Base-by-base conservation (phyloP, 352 stramenopile genomes). In the Globisporangium camurandrum region DNA sequence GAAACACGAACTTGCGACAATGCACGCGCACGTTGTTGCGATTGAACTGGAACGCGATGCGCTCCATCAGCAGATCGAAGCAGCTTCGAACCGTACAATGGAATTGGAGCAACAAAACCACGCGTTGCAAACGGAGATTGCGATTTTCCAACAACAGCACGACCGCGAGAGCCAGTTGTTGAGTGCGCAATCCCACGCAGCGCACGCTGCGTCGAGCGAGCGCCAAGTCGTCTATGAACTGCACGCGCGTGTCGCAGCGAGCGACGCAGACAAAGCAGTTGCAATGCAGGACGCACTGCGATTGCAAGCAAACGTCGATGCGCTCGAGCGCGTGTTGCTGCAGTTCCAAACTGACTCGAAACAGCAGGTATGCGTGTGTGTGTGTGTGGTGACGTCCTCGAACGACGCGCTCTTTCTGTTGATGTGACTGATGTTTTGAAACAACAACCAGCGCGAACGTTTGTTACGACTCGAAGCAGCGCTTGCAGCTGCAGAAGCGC, bases 321-420 rank as follows among this genome's bases (percentile, higher is more conserved):
- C 71, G 2, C 61, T 90, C 2, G 75, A 88, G 52, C 63, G 62
- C 11, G 71, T 90, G 7, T 51, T 90, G 24, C 61, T 79, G 40
- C 73, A 86, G 36, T 86, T 90, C 34, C 75, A 81, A 56, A 38
- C 64, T 4, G 63, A 86, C 14, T 75, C 63, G 42, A 90, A 87
- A 37, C 58, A 66, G 4, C 66, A 78, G 57, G 64, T 71, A 38
- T 33, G 26, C 5, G 11, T 10, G 5, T 40, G 44, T 42, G 8
- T 36, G 23, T 12, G 20, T 30, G 7, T 20, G 12, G 27, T 34
- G 11, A n/a, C n/a, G n/a, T n/a, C n/a, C n/a, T n/a, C n/a, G n/a
- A n/a, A n/a, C n/a, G n/a, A n/a, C n/a, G n/a, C n/a, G n/a, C n/a
- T n/a, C n/a, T n/a, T n/a, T n/a, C n/a, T n/a, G n/a, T n/a, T n/a